Percentiles rank a stretch among this genome's conserved stretches.
Evolutionary conservation across 805 yeast genomes (phyloP).

Genomic region (Candida insectalens): DNA sequence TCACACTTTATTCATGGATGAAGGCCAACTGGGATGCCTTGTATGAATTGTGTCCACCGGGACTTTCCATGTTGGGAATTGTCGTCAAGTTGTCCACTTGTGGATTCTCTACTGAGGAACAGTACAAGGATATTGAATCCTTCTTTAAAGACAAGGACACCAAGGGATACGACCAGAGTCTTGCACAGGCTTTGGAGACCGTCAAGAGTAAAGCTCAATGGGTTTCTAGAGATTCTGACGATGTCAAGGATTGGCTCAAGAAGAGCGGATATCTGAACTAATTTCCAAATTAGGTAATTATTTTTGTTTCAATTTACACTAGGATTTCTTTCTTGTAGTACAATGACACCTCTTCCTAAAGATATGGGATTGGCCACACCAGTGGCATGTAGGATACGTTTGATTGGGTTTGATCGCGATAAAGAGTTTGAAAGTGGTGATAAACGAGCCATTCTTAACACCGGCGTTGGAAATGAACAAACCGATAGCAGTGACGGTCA

Average conservation of each 20-base stretch:
- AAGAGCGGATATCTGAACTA: constrained; percentile 15
- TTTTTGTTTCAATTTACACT: neutral
- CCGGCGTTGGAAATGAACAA: too few relatives aligned
- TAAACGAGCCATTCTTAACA: too few relatives aligned
- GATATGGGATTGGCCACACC: too few relatives aligned
- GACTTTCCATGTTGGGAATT: constrained; percentile 67
- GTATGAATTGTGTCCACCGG: constrained; percentile 64
- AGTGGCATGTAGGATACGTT: too few relatives aligned
- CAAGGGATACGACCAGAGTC: constrained; percentile 49
- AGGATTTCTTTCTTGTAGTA: too few relatives aligned
- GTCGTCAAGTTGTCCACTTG: constrained; percentile 53
- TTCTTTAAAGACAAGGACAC: constrained; percentile 43
- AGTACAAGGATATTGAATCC: constrained; percentile 29
- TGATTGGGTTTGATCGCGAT: too few relatives aligned
- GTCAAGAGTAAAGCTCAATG: constrained; percentile 44
- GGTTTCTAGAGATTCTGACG: constrained; percentile 40
- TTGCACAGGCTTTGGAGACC: constrained; percentile 48
- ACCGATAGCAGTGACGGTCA: too few relatives aligned
- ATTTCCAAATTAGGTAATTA: neutral
- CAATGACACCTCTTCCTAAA: too few relatives aligned
- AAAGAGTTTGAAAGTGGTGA: too few relatives aligned
- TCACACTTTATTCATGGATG: constrained; percentile 67
- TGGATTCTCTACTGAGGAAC: constrained; percentile 30
- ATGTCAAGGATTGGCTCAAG: constrained; percentile 37
- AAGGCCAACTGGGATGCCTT: constrained; percentile 61